Evolutionary conservation across 1,139 yeast genomes (phyloP).

Genomic region (Hanseniaspora uvarum): DNA sequence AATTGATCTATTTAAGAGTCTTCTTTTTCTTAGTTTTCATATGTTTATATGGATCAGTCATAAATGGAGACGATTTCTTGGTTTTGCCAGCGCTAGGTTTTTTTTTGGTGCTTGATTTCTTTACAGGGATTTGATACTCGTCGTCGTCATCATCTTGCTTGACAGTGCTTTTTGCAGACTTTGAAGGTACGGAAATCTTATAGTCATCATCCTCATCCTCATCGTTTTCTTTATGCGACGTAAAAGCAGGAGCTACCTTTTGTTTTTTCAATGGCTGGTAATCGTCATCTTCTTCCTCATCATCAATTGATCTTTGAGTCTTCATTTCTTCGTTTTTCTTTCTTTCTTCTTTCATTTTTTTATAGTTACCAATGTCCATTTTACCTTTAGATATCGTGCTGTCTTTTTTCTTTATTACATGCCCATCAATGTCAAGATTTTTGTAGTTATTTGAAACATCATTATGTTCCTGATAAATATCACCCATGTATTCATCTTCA

Average conservation of each 20-base stretch:
- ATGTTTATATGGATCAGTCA: slow-evolving; percentile 14
- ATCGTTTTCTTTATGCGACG: neutral
- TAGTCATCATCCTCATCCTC: slow-evolving; percentile 6
- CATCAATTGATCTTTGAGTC: neutral
- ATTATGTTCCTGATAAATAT: neutral
- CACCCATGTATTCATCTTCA: slow-evolving; percentile 5
- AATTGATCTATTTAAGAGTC: slow-evolving; percentile 8
- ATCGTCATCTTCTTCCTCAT: slow-evolving; percentile 9
- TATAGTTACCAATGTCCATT: slow-evolving; percentile 7
- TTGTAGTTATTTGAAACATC: neutral
- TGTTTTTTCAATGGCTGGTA: slow-evolving; percentile 8
- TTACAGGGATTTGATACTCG: slow-evolving; percentile 5
- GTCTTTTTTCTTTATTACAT: neutral
- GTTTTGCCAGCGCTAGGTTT: neutral
- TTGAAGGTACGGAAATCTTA: neutral
- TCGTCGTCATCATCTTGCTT: slow-evolving; percentile 9
- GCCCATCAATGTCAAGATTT: slow-evolving; percentile 3
- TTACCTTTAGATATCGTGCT: neutral
- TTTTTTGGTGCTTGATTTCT: neutral
- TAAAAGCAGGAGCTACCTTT: neutral
- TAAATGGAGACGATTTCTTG: slow-evolving; percentile 5
- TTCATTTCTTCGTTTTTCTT: neutral
- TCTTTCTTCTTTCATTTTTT: neutral
- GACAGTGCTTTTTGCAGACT: neutral
- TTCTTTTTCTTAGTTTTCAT: slow-evolving; percentile 13